A percentile compares a stretch with the other conserved stretches of the same genome.
Evolutionary conservation across 805 yeast genomes (phyloP).

Genomic region (Cyberlindnera meyerae): DNA sequence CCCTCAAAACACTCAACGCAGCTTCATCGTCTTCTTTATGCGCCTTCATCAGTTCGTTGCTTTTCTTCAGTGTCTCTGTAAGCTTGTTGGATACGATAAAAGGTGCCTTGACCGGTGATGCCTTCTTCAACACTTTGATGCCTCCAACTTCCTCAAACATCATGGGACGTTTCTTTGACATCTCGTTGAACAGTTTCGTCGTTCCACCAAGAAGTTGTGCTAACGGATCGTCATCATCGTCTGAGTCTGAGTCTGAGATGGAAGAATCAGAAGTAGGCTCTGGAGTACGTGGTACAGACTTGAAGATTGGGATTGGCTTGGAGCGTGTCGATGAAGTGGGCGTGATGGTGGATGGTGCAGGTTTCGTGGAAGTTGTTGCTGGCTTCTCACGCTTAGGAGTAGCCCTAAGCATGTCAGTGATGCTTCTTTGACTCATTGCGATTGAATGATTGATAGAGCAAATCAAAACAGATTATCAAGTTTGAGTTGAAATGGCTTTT

Average conservation of each 20-base stretch:
- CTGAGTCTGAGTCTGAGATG: constrained; percentile 1
- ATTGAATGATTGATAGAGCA: no score
- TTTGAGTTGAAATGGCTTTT: no score
- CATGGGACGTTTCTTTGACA: constrained; percentile 3
- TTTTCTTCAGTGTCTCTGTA: constrained; percentile 5
- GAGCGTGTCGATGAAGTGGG: background rate
- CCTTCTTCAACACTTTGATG: constrained; percentile 2
- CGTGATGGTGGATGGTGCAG: no score
- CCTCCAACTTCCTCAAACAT: constrained; percentile 7
- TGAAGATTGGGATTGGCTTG: background rate
- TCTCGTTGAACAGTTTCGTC: background rate
- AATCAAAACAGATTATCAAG: no score
- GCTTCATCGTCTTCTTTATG: constrained; percentile 10
- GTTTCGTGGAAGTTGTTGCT: no score
- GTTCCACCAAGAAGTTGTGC: background rate
- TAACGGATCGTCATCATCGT: constrained; percentile 6
- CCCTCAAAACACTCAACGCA: constrained; percentile 4
- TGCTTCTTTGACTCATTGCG: no score
- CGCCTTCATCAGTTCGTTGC: constrained; percentile 4
- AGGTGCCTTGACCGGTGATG: constrained; percentile 2
- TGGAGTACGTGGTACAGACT: background rate
- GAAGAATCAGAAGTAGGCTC: background rate
- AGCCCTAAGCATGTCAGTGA: no score
- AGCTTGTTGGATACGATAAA: background rate
- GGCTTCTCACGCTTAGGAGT: no score